Evolutionary conservation across 2,329 filamentous ascomycete genomes (phyloP).

Genomic region (Penicillium sp.): DNA sequence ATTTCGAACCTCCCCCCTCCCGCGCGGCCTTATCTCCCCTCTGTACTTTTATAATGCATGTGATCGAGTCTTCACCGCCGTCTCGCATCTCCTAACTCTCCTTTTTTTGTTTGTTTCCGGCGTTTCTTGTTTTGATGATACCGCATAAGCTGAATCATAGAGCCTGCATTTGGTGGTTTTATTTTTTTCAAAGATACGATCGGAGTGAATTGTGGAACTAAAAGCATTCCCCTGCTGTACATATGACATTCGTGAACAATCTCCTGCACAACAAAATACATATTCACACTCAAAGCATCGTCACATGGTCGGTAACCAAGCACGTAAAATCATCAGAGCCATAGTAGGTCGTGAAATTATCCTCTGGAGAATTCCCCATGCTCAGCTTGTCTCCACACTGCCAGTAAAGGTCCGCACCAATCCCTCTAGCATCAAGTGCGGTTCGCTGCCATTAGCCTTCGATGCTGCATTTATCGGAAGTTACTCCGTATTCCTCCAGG

Average conservation of each 20-base stretch:
- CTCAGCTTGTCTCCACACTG: constrained; percentile 39
- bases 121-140: constrained; percentile 27
- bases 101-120: constrained; percentile 15
- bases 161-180: constrained; percentile 19
- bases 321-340: constrained; percentile 35
- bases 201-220: constrained; percentile 13
- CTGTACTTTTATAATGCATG: constrained; percentile 26
- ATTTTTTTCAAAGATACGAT: constrained; percentile 3
- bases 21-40: too few species aligned
- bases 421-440: constrained; percentile 35
- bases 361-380: constrained; percentile 10
- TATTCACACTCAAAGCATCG: too few species aligned
- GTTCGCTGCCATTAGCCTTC: constrained; percentile 43
- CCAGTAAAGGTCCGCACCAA: constrained; percentile 41
- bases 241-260: constrained; percentile 13
- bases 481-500: constrained; percentile 47
- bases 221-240: constrained; percentile 15
- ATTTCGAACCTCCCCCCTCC: not conserved
- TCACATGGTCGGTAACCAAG: constrained; percentile 38
- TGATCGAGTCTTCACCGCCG: constrained; percentile 11
- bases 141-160: constrained; percentile 30
- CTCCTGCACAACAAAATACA: not conserved
- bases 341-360: constrained; percentile 36
- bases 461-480: constrained; percentile 30
- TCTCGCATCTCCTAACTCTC: constrained; percentile 12